Base-by-base conservation (phyloP, 1,284 basidiomycete species). In the Trametes pubescens region DNA sequence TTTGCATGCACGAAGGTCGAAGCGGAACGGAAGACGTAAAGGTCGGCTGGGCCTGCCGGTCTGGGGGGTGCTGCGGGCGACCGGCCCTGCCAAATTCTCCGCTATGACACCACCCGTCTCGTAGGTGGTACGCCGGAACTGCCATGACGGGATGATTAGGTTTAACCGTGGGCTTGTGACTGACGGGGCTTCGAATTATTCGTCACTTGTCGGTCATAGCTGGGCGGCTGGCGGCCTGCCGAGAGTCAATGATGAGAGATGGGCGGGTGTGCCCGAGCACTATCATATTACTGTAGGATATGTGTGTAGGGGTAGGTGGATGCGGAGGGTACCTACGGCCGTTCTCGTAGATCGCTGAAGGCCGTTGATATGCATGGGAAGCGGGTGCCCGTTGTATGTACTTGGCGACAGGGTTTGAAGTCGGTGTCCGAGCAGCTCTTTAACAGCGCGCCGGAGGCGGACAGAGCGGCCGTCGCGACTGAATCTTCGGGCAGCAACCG, bases 11-110 rank as follows among this genome's bases (percentile, higher is more conserved):
- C 16, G 22, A 21, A 4, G 21, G 22, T 4, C 4, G 37, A 29
- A 29, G 24, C 37, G 24, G 37, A 26, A 18, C 22, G 32, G 24
- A 56, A 56, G 43, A 56, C 54, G 54, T 56, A 56, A 56, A 56
- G 29, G 22, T 21, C 29, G 40, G 40, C 14, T 43, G 40, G 14
- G 40, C 14, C 16, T 16, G 14, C 40, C 40, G 40, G 40, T 43
- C 18, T 43, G 18, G 40, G 40, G 18, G 38, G 18, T 46, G 53
- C 53, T 56, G 44, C 54, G 54, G 43, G 35, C 43, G 43, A 22
- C 32, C 43, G 54, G 54, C 22, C 52, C 52, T 54, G 51, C 21
- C n/a, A 49, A 26, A 52, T 37, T 52, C 52, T 9, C 44, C 40
- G 53, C 53, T 29, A 21, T 55, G 43, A 26, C 37, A 26, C 54